Evolutionary conservation across 2,329 filamentous ascomycete species (phyloP), one percentile per base, ranked within the genome.

Genomic region (Onygenales sp.): DNA sequence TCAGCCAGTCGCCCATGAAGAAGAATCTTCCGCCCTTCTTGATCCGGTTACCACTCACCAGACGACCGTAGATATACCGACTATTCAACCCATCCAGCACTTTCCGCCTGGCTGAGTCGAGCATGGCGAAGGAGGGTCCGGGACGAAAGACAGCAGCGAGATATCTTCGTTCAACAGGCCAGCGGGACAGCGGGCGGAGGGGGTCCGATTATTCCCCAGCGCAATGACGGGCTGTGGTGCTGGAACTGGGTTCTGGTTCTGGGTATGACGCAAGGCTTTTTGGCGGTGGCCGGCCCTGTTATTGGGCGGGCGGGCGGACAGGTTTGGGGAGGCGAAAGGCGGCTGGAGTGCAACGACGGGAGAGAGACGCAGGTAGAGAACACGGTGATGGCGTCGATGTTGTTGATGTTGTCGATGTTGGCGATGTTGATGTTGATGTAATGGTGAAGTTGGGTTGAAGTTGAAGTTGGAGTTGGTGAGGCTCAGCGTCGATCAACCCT

Each of bases 11-110:
- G 17, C 17, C 17, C 17, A 17, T 17, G 17, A 17, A 17, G 17
- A 17, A 17, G 17, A 17, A 17, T 17, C 17, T 17, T 17, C 17
- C 17, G 17, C 17, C 17, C 17, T 17, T 17, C 17, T 17, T 17
- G 17, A 39, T 37, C 11, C 31, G 34, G 11, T 39, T 21, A 47
- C 11, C 42, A 66, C 68, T 52, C 65, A 73, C 70, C 66, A 73
- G 59, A 53, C 70, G 70, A 63, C 70, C 70, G 61, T 73, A 73
- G 46, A 77, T 72, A 59, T 76, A 77, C 61, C 70, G 67, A 57
- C 67, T 65, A 55, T 76, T 75, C 53, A 77, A 62, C 57, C 67
- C 70, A 63, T 73, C 67, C 43, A 76, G 62, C 49, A 72, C 63
- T 62, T 66, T 70, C 53, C 67, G 67, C 57, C 71, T 71, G 54